These are phyloP conservation scores for Leccinum brunneo-olivaceum DNA, from an alignment of 1,284 basidiomycete species.

Conservation along the genomic window DNA sequence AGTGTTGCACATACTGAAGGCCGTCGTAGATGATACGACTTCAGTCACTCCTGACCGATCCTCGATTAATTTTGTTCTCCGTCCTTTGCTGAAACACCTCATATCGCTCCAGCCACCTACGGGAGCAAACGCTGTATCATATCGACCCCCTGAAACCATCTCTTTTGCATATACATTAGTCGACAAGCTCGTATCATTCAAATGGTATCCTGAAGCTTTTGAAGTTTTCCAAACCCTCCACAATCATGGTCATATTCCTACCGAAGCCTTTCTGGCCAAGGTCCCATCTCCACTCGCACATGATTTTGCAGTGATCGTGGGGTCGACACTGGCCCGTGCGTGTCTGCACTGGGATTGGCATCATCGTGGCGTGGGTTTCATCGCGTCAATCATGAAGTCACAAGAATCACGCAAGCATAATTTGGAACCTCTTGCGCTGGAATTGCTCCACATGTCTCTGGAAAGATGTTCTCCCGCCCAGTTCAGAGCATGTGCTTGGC, in stretches of 20 bases:
- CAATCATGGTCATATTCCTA: slow-evolving; percentile 28
- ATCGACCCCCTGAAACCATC: slow-evolving; percentile 21
- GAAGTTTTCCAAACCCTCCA: slow-evolving; percentile 41
- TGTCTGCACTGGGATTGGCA: slow-evolving; percentile 47
- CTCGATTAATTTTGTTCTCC: slow-evolving; percentile 16
- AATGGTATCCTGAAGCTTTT: slow-evolving; percentile 31
- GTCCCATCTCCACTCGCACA: slow-evolving; percentile 29
- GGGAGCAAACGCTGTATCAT: slow-evolving; percentile 18
- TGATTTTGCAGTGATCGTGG: slow-evolving; percentile 40
- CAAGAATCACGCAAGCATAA: slow-evolving; percentile 26
- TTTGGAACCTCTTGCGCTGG: slow-evolving; percentile 23
- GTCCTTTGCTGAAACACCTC: slow-evolving; percentile 20
- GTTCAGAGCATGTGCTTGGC: slow-evolving; percentile 28
- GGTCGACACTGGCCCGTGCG: slow-evolving; percentile 40
- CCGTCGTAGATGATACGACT: slow-evolving; percentile 15
- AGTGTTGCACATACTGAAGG: slow-evolving; percentile 16
- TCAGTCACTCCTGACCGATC: slow-evolving; percentile 14
- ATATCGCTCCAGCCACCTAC: slow-evolving; percentile 13
- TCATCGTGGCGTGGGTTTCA: slow-evolving; percentile 33
- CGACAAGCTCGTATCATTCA: slow-evolving; percentile 31
- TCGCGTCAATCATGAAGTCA: slow-evolving; percentile 31
- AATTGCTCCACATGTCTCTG: slow-evolving; percentile 36
- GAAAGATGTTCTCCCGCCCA: slow-evolving; percentile 26
- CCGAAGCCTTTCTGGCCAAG: slow-evolving; percentile 34
- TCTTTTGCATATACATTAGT: slow-evolving; percentile 23